Conservation (phyloP, 345 rosid genomes). For the Barbarea vulgaris region DNA sequence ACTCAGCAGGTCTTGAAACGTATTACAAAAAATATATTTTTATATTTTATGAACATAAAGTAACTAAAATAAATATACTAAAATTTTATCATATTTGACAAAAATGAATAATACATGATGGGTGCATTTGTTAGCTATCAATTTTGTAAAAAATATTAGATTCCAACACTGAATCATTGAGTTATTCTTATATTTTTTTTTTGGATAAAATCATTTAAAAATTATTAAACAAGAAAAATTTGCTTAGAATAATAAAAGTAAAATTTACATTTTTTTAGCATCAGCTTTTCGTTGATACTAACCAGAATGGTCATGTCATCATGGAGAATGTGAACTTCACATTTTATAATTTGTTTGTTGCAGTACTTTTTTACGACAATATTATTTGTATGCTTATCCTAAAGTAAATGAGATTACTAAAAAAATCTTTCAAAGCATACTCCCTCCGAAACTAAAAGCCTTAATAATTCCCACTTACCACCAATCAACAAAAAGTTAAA, state of each 20-base stretch:
- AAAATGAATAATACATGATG: background rate
- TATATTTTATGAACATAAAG: background rate
- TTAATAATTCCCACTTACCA: background rate
- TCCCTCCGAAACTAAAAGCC: background rate
- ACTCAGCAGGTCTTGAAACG: background rate
- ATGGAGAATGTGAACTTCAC: background rate
- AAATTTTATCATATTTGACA: background rate
- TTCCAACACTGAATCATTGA: background rate
- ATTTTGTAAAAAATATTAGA: background rate
- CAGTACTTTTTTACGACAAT: background rate
- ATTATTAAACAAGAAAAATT: no score
- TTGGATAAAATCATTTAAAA: no score
- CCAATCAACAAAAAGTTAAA: background rate
- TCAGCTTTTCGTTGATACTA: no score
- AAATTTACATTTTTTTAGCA: no score
- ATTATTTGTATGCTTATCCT: background rate
- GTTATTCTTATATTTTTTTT: no score
- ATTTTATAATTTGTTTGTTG: background rate
- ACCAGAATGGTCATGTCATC: no score
- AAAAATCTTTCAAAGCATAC: constrained; percentile 13
- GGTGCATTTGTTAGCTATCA: background rate
- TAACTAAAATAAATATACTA: background rate
- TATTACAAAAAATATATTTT: background rate
- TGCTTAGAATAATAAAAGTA: no score
- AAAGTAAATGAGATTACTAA: background rate